Percentiles rank a stretch among this genome's conserved stretches.
phyloP scores from a whole-genome alignment of 106 monocot genomes.

The Allium sativum region DNA sequence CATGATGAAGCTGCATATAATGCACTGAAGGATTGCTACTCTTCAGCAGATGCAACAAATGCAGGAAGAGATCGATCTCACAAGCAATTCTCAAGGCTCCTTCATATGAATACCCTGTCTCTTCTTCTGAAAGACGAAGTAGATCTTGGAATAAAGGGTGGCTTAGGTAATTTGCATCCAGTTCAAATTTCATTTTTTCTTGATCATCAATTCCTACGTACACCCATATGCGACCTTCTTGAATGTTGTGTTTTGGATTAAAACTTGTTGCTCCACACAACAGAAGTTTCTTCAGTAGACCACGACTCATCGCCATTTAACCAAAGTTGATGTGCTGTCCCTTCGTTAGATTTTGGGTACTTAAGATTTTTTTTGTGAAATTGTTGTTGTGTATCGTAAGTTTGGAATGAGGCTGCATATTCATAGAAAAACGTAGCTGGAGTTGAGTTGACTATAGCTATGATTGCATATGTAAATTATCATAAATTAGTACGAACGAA shows the following conservation, averaged over 20 bases:
- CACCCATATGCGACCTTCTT: slow-evolving; percentile 21
- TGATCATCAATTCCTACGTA: slow-evolving; percentile 15
- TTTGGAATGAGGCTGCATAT: too few species aligned
- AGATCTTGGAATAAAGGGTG: slow-evolving; percentile 22
- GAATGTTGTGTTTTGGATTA: neutral
- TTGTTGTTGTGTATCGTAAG: too few species aligned
- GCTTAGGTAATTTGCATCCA: slow-evolving; percentile 23
- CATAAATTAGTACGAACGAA: too few species aligned
- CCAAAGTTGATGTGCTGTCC: too few species aligned
- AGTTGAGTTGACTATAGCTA: too few species aligned
- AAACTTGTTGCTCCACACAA: slow-evolving; percentile 13
- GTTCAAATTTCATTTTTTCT: slow-evolving; percentile 6
- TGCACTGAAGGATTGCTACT: slow-evolving; percentile 14
- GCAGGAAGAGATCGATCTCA: slow-evolving; percentile 15
- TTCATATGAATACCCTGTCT: slow-evolving; percentile 21
- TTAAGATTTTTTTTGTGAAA: too few species aligned
- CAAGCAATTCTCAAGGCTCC: slow-evolving; percentile 23
- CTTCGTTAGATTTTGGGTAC: too few species aligned
- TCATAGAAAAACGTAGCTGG: too few species aligned
- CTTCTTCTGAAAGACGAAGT: slow-evolving; percentile 13
- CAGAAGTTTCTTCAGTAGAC: too few species aligned
- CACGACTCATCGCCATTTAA: too few species aligned
- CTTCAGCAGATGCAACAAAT: slow-evolving; percentile 7
- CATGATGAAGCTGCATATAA: slow-evolving; percentile 10
- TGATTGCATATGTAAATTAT: too few species aligned